These are phyloP conservation scores for Phytophthora constricta DNA, from an alignment of 352 stramenopile genomes.

Conservation along the genomic window DNA sequence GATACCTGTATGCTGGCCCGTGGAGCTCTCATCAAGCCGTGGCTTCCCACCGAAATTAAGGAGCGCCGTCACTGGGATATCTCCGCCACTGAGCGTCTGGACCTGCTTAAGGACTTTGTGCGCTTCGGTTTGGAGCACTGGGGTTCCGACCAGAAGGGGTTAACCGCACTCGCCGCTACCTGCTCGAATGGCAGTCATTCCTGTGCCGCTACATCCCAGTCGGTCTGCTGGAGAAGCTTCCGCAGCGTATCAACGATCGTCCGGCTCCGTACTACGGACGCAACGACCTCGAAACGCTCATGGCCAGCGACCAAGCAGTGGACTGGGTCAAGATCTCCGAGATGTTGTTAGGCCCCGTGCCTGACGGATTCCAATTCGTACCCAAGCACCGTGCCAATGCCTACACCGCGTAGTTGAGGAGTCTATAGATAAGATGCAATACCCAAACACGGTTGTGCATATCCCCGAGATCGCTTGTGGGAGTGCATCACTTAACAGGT, in stretches of 20 bases:
- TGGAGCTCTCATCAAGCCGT: constrained; percentile 99
- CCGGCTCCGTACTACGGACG: constrained; percentile 93
- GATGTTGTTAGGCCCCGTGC: constrained; percentile 97
- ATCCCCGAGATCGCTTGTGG: background rate
- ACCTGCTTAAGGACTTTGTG: constrained; percentile 97
- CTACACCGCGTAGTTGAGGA: constrained; percentile 70
- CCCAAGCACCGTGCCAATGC: constrained; percentile 99
- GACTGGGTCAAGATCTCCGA: constrained; percentile 99
- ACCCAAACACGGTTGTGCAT: too few relatives aligned
- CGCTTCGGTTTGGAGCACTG: constrained; percentile 99
- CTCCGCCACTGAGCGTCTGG: constrained; percentile 94
- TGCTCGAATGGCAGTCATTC: constrained; percentile 99
- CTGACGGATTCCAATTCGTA: constrained; percentile 93
- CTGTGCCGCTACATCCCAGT: constrained; percentile 98
- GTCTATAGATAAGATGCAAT: background rate
- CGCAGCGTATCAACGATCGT: constrained; percentile 98
- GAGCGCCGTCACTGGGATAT: constrained; percentile 98
- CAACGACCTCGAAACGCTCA: constrained; percentile 98
- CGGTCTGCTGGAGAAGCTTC: constrained; percentile 94
- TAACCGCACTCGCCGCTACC: constrained; percentile 97
- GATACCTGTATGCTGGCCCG: constrained; percentile 91
- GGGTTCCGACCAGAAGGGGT: constrained; percentile 99
- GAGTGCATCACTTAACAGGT: background rate
- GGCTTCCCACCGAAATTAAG: constrained; percentile 99
- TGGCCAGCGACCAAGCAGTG: constrained; percentile 93